Percentiles rank a stretch among this genome's conserved stretches.
These are phyloP conservation scores for Chlamydomonas schloesseri DNA, from an alignment of 139 green algal species.

Conservation along the genomic window DNA sequence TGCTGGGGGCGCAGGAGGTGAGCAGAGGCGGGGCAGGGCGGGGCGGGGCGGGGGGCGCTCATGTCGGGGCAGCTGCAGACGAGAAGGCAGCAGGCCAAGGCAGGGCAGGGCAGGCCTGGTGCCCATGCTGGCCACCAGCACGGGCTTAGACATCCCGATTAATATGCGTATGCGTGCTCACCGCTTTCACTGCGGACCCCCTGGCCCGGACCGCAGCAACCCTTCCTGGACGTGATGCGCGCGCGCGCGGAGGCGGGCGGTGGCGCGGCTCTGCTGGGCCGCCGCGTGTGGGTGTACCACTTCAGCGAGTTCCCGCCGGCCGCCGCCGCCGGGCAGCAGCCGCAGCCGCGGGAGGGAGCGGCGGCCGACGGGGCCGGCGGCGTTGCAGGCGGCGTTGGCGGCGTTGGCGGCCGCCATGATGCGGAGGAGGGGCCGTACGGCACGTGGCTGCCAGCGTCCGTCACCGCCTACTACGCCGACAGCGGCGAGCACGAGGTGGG, in stretches of 20 bases:
- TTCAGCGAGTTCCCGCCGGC: background rate
- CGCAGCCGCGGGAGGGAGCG: too few species aligned
- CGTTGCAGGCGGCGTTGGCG: too few species aligned
- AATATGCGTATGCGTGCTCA: too few species aligned
- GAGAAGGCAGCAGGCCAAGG: background rate
- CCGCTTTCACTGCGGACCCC: too few species aligned
- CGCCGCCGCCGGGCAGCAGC: background rate
- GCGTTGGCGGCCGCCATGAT: too few species aligned
- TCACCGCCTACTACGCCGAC: background rate
- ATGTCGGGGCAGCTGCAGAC: background rate
- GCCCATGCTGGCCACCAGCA: too few species aligned
- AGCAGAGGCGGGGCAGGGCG: too few species aligned
- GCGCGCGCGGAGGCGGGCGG: background rate
- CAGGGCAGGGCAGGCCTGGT: too few species aligned
- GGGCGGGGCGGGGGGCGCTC: background rate
- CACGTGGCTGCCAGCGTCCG: background rate
- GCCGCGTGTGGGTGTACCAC: slow-evolving; percentile 26
- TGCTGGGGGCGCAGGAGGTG: background rate
- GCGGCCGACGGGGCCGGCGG: too few species aligned
- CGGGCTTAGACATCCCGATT: too few species aligned
- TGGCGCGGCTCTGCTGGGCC: background rate
- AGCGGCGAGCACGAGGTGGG: slow-evolving; percentile 32
- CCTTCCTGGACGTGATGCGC: background rate
- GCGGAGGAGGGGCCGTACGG: background rate
- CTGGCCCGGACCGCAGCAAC: too few species aligned